phyloP scores from a whole-genome alignment of 1,284 basidiomycete genomes.

The Malassezia psittaci region DNA sequence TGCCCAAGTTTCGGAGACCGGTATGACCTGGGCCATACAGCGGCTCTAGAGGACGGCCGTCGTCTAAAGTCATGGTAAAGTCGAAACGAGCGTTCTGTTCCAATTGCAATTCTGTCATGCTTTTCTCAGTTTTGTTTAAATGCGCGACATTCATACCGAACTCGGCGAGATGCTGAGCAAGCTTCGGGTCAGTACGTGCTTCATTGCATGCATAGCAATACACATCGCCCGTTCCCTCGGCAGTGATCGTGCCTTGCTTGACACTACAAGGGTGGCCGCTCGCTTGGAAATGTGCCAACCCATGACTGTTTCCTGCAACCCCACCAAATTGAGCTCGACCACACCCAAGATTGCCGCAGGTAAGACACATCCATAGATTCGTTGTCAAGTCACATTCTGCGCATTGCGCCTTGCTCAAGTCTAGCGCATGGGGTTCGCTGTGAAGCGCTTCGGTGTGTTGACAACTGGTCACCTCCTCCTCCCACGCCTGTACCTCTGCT shows the following conservation, averaged over 20 bases:
- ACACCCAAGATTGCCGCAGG: conserved; percentile 82
- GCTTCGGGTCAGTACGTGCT: conserved; percentile 66
- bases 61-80: conserved; percentile 82
- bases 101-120: conserved; percentile 93
- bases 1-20: conserved; percentile 83
- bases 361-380: conserved; percentile 90
- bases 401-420: conserved; percentile 26
- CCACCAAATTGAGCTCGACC: conserved; percentile 81
- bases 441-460: conserved; percentile 73
- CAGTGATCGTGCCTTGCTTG: conserved; percentile 91
- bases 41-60: conserved; percentile 76
- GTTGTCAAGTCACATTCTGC: conserved; percentile 36
- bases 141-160: conserved; percentile 80
- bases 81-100: conserved; percentile 93
- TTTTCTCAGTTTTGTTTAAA: conserved; percentile 88
- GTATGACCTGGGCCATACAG: conserved; percentile 80
- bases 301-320: conserved; percentile 78
- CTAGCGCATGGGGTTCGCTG: conserved; percentile 47
- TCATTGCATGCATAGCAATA: conserved; percentile 93
- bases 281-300: conserved; percentile 66
- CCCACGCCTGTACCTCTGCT: conserved; percentile 93
- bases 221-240: conserved; percentile 83
- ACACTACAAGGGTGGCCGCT: conserved; percentile 75
- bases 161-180: conserved; percentile 63
- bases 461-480: conserved; percentile 80